Evolutionary conservation across 2,329 filamentous ascomycete genomes (phyloP), one percentile per base, ranked within the genome.

Genomic region (Arthrobotrys musiformis): DNA sequence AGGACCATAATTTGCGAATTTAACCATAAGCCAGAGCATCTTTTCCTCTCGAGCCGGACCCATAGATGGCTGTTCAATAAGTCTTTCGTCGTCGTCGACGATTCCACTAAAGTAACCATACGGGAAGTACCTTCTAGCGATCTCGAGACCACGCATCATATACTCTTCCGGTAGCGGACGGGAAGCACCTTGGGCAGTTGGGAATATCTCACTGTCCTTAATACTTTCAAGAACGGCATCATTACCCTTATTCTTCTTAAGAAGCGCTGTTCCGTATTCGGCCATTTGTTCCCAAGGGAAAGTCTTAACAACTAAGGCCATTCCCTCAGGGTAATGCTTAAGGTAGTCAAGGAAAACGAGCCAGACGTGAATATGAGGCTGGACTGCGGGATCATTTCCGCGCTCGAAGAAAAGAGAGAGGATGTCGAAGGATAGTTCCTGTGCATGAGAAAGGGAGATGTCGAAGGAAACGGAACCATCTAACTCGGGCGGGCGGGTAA

Each of bases 101-200:
- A 73, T 52, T 22, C 42, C 62, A 26, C 26, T 63, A 28, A 73
- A 75, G 33, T 75, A 69, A 1, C 56, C 64, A 7, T 46, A 69
- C 0, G 90, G 89, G 64, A 88, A 90, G 69, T 90, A 90, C 11
- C 85, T 84, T 1, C 89, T 85, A 0, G 86, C 84, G 85, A 89
- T 92, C 1, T 89, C 81, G 1, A 92, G 83, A 0, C 91, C 91
- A 0, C 90, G 86, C 67, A 92, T 86, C 0, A 88, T 86, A 79
- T 89, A 92, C 75, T 93, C 91, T 58, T 93, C 91, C 0, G 90
- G 90, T 0, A 93, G 81, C 0, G 91, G 90, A 0, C 86, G 84
- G 0, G 85, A 85, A 0, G 85, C 83, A 30, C 85, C 84, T 1
- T 84, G 85, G 1, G 84, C 84, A 0, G 83, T 81, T 0, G 88